Conservation (phyloP, 345 rosid genomes). For the Eucalyptus cloeziana region DNA sequence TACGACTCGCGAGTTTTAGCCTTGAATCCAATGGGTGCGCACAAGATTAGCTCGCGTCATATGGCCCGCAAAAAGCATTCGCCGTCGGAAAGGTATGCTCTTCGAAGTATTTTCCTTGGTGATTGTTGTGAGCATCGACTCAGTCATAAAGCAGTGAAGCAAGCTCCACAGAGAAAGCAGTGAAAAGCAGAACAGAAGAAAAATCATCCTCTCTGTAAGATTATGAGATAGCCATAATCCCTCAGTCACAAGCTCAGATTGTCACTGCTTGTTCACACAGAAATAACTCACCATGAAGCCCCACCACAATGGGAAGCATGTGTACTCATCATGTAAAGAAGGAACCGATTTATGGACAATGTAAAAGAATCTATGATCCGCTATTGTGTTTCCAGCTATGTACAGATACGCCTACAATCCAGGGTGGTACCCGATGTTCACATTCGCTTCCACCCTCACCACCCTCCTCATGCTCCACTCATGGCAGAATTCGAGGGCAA, state of each 20-base stretch:
- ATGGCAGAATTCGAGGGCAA: slow-evolving; percentile 70
- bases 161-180: not conserved
- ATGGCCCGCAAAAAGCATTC: not conserved
- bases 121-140: not conserved
- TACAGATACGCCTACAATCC: slow-evolving; percentile 40
- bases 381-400: not conserved
- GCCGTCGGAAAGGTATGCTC: not conserved
- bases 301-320: not conserved
- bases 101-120: not conserved
- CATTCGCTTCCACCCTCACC: slow-evolving; percentile 50
- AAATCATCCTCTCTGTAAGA: not conserved
- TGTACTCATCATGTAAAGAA: not conserved
- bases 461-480: slow-evolving; percentile 82
- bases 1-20: not conserved
- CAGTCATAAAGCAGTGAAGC: not conserved
- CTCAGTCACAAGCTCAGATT: too few relatives aligned
- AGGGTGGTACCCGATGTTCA: slow-evolving; percentile 46
- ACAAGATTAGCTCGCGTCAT: not conserved
- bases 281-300: not conserved
- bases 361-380: not conserved
- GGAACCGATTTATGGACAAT: not conserved
- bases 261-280: not conserved
- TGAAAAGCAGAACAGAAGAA: not conserved
- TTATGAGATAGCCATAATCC: too few relatives aligned
- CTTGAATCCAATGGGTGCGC: not conserved